phyloP scores from a whole-genome alignment of 169 alveolate genomes.

The Babesia caballi region DNA sequence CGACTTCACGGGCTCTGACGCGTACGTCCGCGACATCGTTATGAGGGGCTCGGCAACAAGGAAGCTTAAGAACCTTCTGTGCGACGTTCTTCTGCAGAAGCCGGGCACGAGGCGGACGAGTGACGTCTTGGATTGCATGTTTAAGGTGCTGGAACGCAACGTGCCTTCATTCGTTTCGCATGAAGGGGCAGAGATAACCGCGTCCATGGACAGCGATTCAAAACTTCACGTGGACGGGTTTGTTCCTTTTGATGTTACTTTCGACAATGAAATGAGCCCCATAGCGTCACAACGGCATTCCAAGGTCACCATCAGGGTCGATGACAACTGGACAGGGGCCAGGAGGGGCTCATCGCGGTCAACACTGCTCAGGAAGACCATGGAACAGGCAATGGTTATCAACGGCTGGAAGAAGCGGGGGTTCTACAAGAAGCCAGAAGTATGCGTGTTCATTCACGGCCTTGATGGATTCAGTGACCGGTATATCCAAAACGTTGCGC shows the following conservation, averaged over 20 bases:
- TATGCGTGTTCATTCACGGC: constrained; percentile 80
- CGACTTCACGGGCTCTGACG: constrained; percentile 35
- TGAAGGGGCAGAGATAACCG: constrained; percentile 72
- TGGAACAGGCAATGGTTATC: constrained; percentile 39
- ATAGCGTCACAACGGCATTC: background rate
- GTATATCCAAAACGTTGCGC: constrained; percentile 73
- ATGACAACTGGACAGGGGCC: background rate
- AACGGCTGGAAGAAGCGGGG: constrained; percentile 77
- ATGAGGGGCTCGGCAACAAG: background rate
- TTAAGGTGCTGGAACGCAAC: constrained; percentile 73
- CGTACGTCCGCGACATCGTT: constrained; percentile 19
- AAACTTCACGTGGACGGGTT: constrained; percentile 72
- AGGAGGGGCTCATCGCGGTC: background rate
- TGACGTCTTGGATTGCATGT: constrained; percentile 65
- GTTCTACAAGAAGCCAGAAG: constrained; percentile 72
- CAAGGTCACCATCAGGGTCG: background rate
- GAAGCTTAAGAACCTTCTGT: constrained; percentile 2
- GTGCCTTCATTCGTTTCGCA: constrained; percentile 78
- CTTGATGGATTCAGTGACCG: constrained; percentile 62
- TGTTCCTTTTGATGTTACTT: constrained; percentile 40
- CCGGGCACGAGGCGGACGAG: constrained; percentile 49
- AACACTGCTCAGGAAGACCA: constrained; percentile 26
- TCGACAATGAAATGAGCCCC: constrained; percentile 6
- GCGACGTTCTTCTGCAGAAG: background rate
- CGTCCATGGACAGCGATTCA: constrained; percentile 78